phyloP scores from a whole-genome alignment of 371 early-diverging fungal species.

The Zychaea mexicana region DNA sequence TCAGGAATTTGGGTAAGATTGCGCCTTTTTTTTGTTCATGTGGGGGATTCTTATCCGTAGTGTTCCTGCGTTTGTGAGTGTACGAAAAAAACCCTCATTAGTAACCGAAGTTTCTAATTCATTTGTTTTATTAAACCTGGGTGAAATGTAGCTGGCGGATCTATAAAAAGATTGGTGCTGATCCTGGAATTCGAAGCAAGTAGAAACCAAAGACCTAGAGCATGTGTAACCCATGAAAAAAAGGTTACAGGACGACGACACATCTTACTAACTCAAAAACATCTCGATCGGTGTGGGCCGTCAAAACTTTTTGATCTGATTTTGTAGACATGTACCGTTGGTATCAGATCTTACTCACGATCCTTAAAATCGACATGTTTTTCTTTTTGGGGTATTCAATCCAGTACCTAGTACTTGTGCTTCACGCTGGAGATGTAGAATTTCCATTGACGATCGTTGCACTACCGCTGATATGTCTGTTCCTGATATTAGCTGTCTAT shows the following conservation, averaged over 20 bases:
- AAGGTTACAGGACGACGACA: not conserved
- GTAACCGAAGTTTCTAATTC: too few species aligned
- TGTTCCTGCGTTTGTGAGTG: too few species aligned
- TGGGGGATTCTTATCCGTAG: too few species aligned
- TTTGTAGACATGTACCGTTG: slow-evolving; percentile 71
- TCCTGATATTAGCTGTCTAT: slow-evolving; percentile 78
- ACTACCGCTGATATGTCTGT: slow-evolving; percentile 73
- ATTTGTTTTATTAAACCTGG: too few species aligned
- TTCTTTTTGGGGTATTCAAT: slow-evolving; percentile 87
- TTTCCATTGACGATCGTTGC: slow-evolving; percentile 84
- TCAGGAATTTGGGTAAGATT: slow-evolving; percentile 81
- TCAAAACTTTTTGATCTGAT: too few species aligned
- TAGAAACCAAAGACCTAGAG: not conserved
- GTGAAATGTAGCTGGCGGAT: slow-evolving; percentile 74
- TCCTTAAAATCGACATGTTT: slow-evolving; percentile 88
- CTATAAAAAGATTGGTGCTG: slow-evolving; percentile 91
- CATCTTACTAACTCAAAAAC: not conserved
- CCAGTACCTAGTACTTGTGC: slow-evolving; percentile 84
- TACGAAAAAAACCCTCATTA: too few species aligned
- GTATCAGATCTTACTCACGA: slow-evolving; percentile 85
- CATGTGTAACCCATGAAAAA: not conserved
- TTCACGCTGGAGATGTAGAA: slow-evolving; percentile 70
- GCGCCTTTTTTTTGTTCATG: not conserved
- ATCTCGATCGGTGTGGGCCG: too few species aligned
- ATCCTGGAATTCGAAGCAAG: slow-evolving; percentile 81